Conservation (phyloP, 345 rosid genomes). For the Lagerstroemia speciosa region DNA sequence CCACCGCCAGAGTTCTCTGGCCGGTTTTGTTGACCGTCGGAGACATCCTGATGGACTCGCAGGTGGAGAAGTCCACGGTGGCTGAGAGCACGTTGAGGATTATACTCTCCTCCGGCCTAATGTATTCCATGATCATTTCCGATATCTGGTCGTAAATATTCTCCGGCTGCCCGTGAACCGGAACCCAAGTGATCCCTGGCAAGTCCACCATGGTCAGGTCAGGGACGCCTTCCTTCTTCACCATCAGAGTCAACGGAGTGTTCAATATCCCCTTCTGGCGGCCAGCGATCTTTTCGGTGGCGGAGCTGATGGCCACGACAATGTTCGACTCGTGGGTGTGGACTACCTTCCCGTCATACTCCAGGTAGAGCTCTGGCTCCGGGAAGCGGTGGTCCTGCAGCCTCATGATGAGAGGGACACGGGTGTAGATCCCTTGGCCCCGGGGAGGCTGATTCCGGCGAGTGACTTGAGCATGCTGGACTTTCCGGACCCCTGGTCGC, state of each 20-base stretch:
- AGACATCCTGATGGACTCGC: conserved; percentile 51
- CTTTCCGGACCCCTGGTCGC: conserved; percentile 49
- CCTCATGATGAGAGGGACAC: conserved; percentile 51
- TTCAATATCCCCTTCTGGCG: conserved; percentile 37
- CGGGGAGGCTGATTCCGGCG: conserved; percentile 33
- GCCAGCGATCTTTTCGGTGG: conserved; percentile 42
- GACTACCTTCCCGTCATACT: conserved; percentile 21
- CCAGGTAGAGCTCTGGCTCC: conserved; percentile 25
- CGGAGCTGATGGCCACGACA: conserved; percentile 18
- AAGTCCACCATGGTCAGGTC: conserved; percentile 55
- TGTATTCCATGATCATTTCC: conserved; percentile 30
- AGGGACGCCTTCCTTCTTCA: conserved; percentile 41
- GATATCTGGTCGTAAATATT: conserved; percentile 38
- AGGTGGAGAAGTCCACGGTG: conserved; percentile 33
- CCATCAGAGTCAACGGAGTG: conserved; percentile 29
- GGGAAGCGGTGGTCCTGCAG: conserved; percentile 21
- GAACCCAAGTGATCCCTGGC: conserved; percentile 47
- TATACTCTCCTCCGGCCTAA: conserved; percentile 35
- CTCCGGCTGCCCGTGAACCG: conserved; percentile 45
- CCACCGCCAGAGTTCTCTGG: conserved; percentile 40
- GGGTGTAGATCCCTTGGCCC: conserved; percentile 39
- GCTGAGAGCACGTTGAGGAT: conserved; percentile 43
- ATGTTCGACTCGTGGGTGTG: conserved; percentile 23
- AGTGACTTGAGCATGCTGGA: conserved; percentile 46
- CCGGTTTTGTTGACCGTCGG: conserved; percentile 36